Evolutionary conservation across 2,329 filamentous ascomycete genomes (phyloP).

Genomic region (Colletotrichum sp.): DNA sequence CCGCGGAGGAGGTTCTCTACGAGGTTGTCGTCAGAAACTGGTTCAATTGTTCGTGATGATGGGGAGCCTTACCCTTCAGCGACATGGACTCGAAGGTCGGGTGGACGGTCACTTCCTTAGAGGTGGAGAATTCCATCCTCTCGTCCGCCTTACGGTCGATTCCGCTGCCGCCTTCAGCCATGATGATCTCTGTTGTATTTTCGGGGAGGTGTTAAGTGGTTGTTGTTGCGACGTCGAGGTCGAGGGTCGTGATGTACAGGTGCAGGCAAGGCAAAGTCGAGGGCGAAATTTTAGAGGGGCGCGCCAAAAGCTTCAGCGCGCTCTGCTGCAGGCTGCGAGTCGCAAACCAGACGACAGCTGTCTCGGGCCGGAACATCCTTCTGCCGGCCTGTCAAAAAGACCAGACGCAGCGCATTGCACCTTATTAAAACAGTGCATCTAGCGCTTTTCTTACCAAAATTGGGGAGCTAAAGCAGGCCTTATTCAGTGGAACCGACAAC

Average conservation of each 20-base stretch:
- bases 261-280: neutral
- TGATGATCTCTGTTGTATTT: slow-evolving; percentile 50
- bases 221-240: neutral
- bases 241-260: neutral
- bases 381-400: neutral
- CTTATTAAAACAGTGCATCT: neutral
- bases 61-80: slow-evolving; percentile 69
- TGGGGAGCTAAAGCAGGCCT: slow-evolving; percentile 16
- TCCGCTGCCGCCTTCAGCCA: slow-evolving; percentile 78
- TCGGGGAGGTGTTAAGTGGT: neutral
- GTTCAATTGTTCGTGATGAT: neutral
- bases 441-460: neutral
- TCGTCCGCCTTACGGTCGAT: slow-evolving; percentile 94
- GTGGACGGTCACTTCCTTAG: slow-evolving; percentile 95
- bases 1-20: slow-evolving; percentile 91
- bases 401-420: neutral
- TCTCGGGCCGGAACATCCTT: neutral
- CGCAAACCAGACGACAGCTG: neutral
- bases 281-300: slow-evolving; percentile 18
- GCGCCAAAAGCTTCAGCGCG: slow-evolving; percentile 3
- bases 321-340: neutral
- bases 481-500: slow-evolving; percentile 14
- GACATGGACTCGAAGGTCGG: slow-evolving; percentile 97
- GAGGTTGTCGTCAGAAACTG: neutral
- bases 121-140: slow-evolving; percentile 97